Evolutionary conservation across 768 basidiomycete species (phyloP).

Genomic region (Lactarius tabidus): DNA sequence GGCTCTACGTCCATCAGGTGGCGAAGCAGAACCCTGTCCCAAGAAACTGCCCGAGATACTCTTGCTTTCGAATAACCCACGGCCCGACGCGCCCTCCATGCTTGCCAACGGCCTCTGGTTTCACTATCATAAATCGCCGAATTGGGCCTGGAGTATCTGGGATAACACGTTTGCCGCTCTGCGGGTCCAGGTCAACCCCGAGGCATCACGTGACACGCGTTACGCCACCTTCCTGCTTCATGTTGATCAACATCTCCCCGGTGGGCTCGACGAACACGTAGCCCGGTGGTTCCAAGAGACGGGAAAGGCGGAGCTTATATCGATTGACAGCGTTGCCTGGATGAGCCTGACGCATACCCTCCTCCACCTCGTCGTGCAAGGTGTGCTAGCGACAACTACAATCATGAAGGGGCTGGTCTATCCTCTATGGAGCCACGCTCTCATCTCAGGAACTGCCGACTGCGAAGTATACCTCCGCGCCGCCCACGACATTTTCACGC

Average conservation of each 20-base stretch:
- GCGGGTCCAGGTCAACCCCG: conserved; percentile 51
- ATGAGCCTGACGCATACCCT: conserved; percentile 58
- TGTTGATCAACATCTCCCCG: conserved; percentile 72
- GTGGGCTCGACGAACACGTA: conserved; percentile 66
- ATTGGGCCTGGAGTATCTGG: conserved; percentile 85
- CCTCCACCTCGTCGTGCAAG: conserved; percentile 59
- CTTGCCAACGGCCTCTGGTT: conserved; percentile 80
- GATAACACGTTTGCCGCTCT: conserved; percentile 75
- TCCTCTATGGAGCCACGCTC: conserved; percentile 67
- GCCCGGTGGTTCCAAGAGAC: conserved; percentile 68
- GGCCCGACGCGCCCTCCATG: conserved; percentile 57
- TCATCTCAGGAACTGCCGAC: conserved; percentile 36
- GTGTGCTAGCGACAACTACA: conserved; percentile 67
- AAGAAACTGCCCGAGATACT: conserved; percentile 57
- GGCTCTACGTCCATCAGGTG: conserved; percentile 41
- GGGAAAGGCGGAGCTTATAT: conserved; percentile 59
- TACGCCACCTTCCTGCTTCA: conserved; percentile 70
- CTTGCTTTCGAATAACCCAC: conserved; percentile 54
- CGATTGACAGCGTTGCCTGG: conserved; percentile 62
- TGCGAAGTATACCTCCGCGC: conserved; percentile 53
- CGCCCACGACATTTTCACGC: conserved; percentile 59
- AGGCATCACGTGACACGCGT: conserved; percentile 50
- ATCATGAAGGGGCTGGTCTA: conserved; percentile 73
- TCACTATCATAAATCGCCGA: conserved; percentile 64
- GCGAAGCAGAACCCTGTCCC: conserved; percentile 36